These are phyloP conservation scores for Geoglossum cookeanum DNA, from an alignment of 2,329 filamentous ascomycete genomes.

Conservation along the genomic window DNA sequence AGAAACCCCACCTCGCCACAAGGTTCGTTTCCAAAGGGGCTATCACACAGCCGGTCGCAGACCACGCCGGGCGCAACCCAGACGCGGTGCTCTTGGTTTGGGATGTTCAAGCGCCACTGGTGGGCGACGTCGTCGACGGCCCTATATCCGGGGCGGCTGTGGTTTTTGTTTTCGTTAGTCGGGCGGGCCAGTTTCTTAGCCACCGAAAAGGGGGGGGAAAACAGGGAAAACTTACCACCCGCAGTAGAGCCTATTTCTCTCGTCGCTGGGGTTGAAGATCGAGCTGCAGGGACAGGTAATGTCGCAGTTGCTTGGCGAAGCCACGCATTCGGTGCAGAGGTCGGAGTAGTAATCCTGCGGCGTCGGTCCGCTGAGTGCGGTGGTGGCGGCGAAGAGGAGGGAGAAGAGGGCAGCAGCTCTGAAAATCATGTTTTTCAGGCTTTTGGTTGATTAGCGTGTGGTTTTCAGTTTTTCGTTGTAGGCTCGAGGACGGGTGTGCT, in stretches of 20 bases:
- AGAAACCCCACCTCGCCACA: background rate
- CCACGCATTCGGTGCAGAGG: background rate
- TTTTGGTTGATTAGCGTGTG: no score
- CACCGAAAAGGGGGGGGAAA: background rate
- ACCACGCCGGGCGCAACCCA: conserved; percentile 3
- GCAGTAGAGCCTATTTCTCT: background rate
- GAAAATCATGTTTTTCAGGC: background rate
- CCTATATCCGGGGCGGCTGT: background rate
- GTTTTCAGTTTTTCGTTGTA: no score
- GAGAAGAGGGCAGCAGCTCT: background rate
- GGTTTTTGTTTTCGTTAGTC: background rate
- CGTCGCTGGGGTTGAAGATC: background rate
- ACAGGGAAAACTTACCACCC: background rate
- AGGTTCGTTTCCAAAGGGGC: background rate
- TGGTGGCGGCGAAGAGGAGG: background rate
- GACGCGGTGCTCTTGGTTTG: conserved; percentile 1
- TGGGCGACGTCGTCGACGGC: background rate
- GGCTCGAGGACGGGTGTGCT: no score
- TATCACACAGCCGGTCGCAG: background rate
- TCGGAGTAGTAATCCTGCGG: background rate
- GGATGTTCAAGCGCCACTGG: background rate
- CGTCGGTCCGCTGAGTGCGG: background rate
- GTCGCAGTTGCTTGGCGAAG: conserved; percentile 1
- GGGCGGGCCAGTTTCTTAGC: background rate
- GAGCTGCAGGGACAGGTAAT: background rate